Base-by-base conservation (phyloP, 208 protist species). In the Spongospora subterranea region DNA sequence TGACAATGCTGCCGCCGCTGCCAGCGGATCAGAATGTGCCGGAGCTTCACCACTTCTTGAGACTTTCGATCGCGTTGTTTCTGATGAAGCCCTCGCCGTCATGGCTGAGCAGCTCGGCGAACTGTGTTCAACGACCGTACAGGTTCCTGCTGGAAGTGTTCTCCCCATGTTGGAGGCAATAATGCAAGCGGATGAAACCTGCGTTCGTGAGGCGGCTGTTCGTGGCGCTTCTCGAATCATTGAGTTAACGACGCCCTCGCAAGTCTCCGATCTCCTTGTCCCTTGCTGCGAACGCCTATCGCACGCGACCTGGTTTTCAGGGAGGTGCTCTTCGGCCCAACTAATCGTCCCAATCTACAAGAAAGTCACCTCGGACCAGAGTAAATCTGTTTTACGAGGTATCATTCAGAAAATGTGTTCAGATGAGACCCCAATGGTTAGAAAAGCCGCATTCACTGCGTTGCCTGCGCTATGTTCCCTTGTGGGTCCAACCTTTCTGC, bases 341-440 rank as follows among this genome's bases (percentile, higher is more conserved):
- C 71, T 82, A 6, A 82, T 82, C 71, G 35, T 82, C n/a, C 71
- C 71, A n/a, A 82, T 82, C n/a, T 82, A 82, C 71, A 82, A 82
- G n/a, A 6, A n/a, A n/a, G 71, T 82, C 71, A 43, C 40, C 6
- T 82, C 71, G 13, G 71, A 82, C n/a, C 71, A 82, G n/a, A n/a
- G 71, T n/a, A 82, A 82, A 82, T 82, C 71, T 6, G 17, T n/a
- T 6, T n/a, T 82, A 43, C 71, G 71, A 6, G 17, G 13, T 6
- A 82, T 82, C n/a, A 43, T 43, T 43, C 17, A 6, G 17, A 82
- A 82, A n/a, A 6, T 82, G 17, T 39, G 6, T n/a, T 6, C 40
- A 39, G 71, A 82, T n/a, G 71, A 82, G n/a, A 82, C 71, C 17
- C 71, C 71, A 35, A 82, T 82, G 71, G 71, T 82, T 13, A 6